Evolutionary conservation across 2,329 filamentous ascomycete species (phyloP), one percentile per base, ranked within the genome.

Genomic region (Scedosporium dehoogii): DNA sequence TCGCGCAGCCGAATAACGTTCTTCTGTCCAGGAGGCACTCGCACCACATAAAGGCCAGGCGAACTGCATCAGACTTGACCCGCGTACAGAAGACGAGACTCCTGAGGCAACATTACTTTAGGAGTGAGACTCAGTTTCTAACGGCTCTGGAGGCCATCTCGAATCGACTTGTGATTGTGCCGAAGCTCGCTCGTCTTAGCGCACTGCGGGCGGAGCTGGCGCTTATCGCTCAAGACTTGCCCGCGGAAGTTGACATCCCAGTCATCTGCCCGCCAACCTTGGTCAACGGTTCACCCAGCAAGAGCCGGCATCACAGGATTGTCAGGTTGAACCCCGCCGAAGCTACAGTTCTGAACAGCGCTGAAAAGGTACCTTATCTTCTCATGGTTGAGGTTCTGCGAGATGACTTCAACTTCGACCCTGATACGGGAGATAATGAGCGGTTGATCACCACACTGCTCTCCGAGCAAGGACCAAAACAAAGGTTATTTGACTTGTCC

Each of bases 401-500:
- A 25, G 90, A 93, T 66, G 90, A 94, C 69, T 93, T 94, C 70
- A 87, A 87, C 41, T 94, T 94, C 68, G 87, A 93, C 67, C 89
- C 90, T 0, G 85, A 88, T 38, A 87, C 85, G 0, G 78, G 82
- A 29, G 87, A 91, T 65, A 94, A 94, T 68, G 81, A 88, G 69
- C 80, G 83, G 60, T 75, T 94, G 23, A 73, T 89, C 41, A 74
- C 76, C 10, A 82, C 75, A 6, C 73, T 89, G n/a, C 65, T 87
- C 21, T 76, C 80, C 21, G 85, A 85, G 62, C 81, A 81, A 67
- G 81, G 79, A 25, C 78, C 76, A 25, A 79, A 82, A 60, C 85
- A 80, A 67, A 80, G 86, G 29, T 80, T 89, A 60, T 89, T 89
- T 67, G 86, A 89, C 67, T 73, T 89, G 48, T 85, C 88, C 0